Conservation (phyloP, 768 basidiomycete genomes). For the Astraeus odoratus region DNA sequence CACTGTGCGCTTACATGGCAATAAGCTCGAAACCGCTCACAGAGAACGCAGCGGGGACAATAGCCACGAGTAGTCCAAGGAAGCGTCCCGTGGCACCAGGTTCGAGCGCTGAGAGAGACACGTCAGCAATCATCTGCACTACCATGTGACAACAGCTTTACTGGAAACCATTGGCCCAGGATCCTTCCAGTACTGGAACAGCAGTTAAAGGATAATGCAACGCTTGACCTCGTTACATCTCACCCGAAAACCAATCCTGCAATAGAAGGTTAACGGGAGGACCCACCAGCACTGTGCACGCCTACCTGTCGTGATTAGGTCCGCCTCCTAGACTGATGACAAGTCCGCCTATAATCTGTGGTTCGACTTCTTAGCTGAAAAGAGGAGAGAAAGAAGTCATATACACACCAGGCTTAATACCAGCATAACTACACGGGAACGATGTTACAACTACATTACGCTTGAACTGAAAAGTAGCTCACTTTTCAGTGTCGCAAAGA, state of each 20-base stretch:
- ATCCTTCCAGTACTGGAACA: conserved; percentile 15
- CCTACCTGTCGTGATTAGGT: conserved; percentile 37
- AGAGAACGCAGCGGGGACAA: conserved; percentile 48
- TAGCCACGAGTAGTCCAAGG: conserved; percentile 15
- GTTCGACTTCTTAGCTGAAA: background rate
- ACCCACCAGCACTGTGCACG: conserved; percentile 26
- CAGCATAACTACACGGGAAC: conserved; percentile 26
- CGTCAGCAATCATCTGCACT: background rate
- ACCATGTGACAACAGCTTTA: background rate
- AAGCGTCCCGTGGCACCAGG: conserved; percentile 17
- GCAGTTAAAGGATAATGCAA: background rate
- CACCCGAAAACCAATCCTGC: conserved; percentile 15
- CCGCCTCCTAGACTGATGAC: conserved; percentile 56
- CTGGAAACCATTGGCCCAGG: conserved; percentile 21
- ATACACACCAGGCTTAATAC: conserved; percentile 27
- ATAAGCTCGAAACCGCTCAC: conserved; percentile 75
- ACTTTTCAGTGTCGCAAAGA: conserved; percentile 19
- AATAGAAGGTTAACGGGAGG: conserved; percentile 2
- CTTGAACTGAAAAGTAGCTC: background rate
- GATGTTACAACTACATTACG: background rate
- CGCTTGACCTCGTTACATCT: background rate
- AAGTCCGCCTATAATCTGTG: conserved; percentile 34
- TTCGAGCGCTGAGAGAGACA: conserved; percentile 9
- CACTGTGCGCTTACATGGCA: conserved; percentile 43
- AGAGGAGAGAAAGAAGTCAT: background rate